phyloP scores from a whole-genome alignment of 1,139 yeast genomes.

The Yamadazyma siamensis region DNA sequence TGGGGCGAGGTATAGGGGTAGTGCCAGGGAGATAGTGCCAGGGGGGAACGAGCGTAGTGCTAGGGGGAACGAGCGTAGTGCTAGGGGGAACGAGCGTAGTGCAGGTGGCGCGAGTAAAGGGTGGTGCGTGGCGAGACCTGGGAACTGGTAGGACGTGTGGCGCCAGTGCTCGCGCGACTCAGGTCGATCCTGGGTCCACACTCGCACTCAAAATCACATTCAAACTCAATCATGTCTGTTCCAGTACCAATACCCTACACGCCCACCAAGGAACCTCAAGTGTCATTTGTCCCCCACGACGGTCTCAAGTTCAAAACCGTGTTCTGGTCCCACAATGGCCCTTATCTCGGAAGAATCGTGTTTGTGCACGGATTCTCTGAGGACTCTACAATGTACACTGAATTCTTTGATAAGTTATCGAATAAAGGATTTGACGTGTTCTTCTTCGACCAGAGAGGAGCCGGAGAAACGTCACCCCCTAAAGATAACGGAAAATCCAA shows the following conservation, averaged over 20 bases:
- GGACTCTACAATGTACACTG: slow-evolving; percentile 49
- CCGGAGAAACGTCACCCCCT: slow-evolving; percentile 71
- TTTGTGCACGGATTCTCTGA: slow-evolving; percentile 86
- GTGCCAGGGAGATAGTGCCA: no score
- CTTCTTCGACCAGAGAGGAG: slow-evolving; percentile 85
- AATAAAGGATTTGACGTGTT: slow-evolving; percentile 68
- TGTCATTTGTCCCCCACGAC: slow-evolving; percentile 28
- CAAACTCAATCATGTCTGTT: slow-evolving; percentile 5
- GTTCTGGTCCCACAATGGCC: slow-evolving; percentile 37
- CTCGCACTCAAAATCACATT: no score
- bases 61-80: no score
- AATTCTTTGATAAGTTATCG: slow-evolving; percentile 57
- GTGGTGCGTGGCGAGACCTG: no score
- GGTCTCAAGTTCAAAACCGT: slow-evolving; percentile 40
- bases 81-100: no score
- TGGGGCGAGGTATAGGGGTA: no score
- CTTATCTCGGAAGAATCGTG: slow-evolving; percentile 53
- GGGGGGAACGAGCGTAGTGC: no score
- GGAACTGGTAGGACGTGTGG: no score
- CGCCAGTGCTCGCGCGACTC: no score
- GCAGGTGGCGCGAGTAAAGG: no score
- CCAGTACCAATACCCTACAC: slow-evolving; percentile 31
- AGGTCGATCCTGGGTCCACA: no score
- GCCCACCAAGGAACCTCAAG: slow-evolving; percentile 28
- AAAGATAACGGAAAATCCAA: slow-evolving; percentile 61